A percentile compares a stretch with the other conserved stretches of the same genome.
phyloP scores from a whole-genome alignment of 106 monocot species.

The Amphibolis antarctica region DNA sequence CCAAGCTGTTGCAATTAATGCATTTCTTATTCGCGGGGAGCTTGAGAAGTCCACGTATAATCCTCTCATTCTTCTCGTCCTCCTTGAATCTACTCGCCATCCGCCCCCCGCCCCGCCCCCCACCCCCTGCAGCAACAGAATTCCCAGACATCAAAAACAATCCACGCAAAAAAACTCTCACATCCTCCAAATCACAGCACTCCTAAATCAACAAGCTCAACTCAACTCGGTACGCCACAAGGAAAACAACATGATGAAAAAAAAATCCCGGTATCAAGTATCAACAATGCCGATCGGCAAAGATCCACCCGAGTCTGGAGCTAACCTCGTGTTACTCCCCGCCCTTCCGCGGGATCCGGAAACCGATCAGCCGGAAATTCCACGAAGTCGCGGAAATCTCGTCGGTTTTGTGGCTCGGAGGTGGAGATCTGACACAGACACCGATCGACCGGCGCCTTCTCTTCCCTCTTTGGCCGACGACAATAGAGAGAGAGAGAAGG shows the following conservation, averaged over 20 bases:
- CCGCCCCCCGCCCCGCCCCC: conserved; percentile 1
- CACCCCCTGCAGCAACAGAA: background rate
- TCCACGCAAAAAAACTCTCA: background rate
- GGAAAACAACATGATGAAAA: background rate
- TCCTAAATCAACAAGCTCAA: background rate
- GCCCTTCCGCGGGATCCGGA: background rate
- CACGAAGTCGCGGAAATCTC: background rate
- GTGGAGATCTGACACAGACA: background rate
- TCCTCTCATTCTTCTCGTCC: conserved; percentile 90
- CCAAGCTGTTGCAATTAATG: conserved; percentile 90
- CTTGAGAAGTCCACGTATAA: conserved; percentile 78
- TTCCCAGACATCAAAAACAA: background rate
- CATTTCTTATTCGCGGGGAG: conserved; percentile 70
- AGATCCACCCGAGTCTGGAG: background rate
- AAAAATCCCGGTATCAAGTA: background rate
- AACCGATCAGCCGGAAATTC: background rate
- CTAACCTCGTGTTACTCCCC: background rate
- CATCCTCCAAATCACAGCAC: background rate
- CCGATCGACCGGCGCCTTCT: background rate
- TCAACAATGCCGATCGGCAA: background rate
- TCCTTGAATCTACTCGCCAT: conserved; percentile 79
- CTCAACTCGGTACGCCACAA: background rate
- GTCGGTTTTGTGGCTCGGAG: background rate
- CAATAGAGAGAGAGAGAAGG: background rate
- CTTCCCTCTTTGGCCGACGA: background rate